These are phyloP conservation scores for Colletotrichum zoysiae DNA, from an alignment of 2,329 filamentous ascomycete genomes.

Conservation along the genomic window DNA sequence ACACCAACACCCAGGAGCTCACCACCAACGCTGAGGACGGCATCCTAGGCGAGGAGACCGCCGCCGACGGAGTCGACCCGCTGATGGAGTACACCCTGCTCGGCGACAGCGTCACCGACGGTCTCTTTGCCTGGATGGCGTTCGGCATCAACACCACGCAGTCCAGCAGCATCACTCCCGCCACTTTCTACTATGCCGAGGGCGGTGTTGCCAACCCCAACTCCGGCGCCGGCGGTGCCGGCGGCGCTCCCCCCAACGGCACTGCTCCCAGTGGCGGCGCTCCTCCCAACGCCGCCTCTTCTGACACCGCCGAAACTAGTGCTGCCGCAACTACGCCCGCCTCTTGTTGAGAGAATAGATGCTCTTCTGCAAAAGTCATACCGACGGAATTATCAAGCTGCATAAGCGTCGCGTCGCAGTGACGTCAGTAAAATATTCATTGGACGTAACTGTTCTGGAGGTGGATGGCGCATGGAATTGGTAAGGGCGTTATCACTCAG, in stretches of 20 bases:
- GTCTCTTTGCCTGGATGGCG: conserved; percentile 66
- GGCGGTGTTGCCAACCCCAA: conserved; percentile 50
- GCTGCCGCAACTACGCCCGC: neutral
- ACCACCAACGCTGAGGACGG: conserved; percentile 65
- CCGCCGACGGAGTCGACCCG: conserved; percentile 65
- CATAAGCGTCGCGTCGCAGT: conserved; percentile 11
- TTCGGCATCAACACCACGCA: conserved; percentile 60
- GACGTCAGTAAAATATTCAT: neutral
- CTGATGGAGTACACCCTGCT: conserved; percentile 69
- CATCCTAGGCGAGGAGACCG: conserved; percentile 60
- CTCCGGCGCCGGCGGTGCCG: conserved; percentile 39
- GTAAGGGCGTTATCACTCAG: neutral
- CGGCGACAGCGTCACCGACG: conserved; percentile 63
- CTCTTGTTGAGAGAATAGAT: neutral
- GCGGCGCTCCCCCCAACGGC: conserved; percentile 35
- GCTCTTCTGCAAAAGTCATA: neutral
- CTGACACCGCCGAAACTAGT: neutral
- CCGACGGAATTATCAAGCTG: neutral
- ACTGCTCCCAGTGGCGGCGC: conserved; percentile 29
- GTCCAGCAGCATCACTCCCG: conserved; percentile 46
- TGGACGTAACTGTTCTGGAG: neutral
- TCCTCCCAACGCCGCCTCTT: conserved; percentile 7
- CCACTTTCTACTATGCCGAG: conserved; percentile 49
- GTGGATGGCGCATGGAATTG: neutral
- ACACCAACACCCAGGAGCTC: conserved; percentile 55